Conservation (phyloP, 768 basidiomycete species). For the Gyrodon lividus region DNA sequence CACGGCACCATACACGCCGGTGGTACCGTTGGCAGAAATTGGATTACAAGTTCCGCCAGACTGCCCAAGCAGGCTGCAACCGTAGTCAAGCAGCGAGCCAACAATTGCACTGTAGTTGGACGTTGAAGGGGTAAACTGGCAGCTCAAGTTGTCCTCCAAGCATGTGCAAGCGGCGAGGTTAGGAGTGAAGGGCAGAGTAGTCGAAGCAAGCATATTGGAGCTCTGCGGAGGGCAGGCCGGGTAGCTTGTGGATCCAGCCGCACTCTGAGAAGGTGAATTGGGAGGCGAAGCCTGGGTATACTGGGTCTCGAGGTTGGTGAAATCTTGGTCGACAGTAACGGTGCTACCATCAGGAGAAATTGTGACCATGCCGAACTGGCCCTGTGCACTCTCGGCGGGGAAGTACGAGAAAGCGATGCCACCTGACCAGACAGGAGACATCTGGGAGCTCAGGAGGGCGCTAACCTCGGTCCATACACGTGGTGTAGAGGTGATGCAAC, state of each 20-base stretch:
- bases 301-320: constrained; percentile 58
- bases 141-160: constrained; percentile 63
- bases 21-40: constrained; percentile 70
- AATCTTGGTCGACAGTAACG: constrained; percentile 70
- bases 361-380: constrained; percentile 84
- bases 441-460: constrained; percentile 68
- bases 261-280: constrained; percentile 59
- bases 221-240: constrained; percentile 64
- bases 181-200: constrained; percentile 79
- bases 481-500: constrained; percentile 61
- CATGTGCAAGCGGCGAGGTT: constrained; percentile 80
- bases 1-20: constrained; percentile 74
- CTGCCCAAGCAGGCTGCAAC: constrained; percentile 65
- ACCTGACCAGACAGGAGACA: constrained; percentile 83
- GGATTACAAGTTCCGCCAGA: constrained; percentile 60
- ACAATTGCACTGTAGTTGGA: constrained; percentile 58
- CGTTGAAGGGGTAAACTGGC: constrained; percentile 66
- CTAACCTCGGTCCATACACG: constrained; percentile 80
- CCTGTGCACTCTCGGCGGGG: constrained; percentile 68
- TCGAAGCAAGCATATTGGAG: constrained; percentile 61
- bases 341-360: constrained; percentile 64
- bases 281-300: constrained; percentile 57
- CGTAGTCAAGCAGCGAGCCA: constrained; percentile 61
- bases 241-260: constrained; percentile 49
- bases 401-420: constrained; percentile 91